Conservation (phyloP, 116 monocot genomes). For the Zostera marina region DNA sequence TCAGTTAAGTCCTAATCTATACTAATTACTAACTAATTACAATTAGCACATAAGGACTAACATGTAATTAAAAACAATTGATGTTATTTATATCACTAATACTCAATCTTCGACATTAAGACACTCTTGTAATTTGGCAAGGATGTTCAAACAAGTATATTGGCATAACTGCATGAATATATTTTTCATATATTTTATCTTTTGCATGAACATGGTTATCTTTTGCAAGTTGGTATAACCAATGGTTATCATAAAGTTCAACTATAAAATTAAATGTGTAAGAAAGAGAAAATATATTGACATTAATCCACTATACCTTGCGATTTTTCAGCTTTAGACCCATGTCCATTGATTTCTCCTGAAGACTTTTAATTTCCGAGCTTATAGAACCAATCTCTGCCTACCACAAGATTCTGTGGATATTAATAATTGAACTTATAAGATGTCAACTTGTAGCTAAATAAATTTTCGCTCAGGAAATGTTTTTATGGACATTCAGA, state of each 20-base stretch:
- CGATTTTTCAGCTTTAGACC: slow-evolving; percentile 94
- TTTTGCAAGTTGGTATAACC: not conserved
- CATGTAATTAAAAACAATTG: too few species aligned
- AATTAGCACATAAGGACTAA: too few species aligned
- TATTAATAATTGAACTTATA: slow-evolving; percentile 15
- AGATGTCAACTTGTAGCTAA: slow-evolving; percentile 5
- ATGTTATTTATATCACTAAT: too few species aligned
- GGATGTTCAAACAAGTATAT: not conserved
- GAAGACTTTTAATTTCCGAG: slow-evolving; percentile 92
- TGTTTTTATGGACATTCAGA: not conserved
- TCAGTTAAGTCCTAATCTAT: too few species aligned
- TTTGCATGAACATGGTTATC: too few species aligned
- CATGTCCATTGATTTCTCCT: slow-evolving; percentile 98
- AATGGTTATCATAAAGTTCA: not conserved
- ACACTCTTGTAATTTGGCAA: not conserved
- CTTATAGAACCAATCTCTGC: slow-evolving; percentile 97
- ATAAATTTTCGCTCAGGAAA: not conserved
- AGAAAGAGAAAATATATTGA: not conserved
- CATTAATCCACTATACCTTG: slow-evolving; percentile 31
- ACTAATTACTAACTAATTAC: too few species aligned
- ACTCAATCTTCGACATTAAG: not conserved
- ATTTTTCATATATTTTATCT: too few species aligned
- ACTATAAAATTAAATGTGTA: not conserved
- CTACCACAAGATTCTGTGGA: slow-evolving; percentile 28
- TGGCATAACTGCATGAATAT: too few species aligned